These are phyloP conservation scores for Trichoderma aggressivum DNA, from an alignment of 2,329 filamentous ascomycete genomes.

Conservation along the genomic window DNA sequence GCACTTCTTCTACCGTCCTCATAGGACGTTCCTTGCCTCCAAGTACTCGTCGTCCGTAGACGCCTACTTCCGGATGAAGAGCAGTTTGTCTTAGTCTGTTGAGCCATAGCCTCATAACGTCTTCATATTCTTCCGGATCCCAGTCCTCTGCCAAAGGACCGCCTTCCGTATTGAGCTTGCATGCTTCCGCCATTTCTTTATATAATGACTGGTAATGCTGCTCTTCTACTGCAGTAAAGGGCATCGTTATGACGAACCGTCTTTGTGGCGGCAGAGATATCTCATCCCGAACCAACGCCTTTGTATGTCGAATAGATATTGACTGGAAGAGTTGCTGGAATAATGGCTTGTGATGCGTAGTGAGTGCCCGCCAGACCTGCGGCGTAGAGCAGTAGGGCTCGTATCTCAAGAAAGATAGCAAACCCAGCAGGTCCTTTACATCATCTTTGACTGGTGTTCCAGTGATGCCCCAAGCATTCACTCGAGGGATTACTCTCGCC, in stretches of 20 bases:
- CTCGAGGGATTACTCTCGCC: conserved; percentile 73
- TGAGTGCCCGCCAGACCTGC: conserved; percentile 66
- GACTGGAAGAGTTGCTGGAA: conserved; percentile 68
- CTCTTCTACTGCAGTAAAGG: conserved; percentile 86
- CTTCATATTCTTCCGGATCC: conserved; percentile 61
- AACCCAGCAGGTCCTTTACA: conserved; percentile 71
- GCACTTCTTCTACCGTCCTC: conserved; percentile 78
- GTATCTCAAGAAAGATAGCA: conserved; percentile 76
- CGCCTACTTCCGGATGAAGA: conserved; percentile 78
- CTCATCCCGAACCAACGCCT: conserved; percentile 74
- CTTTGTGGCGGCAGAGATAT: conserved; percentile 77
- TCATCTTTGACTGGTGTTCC: conserved; percentile 82
- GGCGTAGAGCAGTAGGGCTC: conserved; percentile 68
- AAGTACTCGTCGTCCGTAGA: conserved; percentile 60
- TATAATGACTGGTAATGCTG: conserved; percentile 81
- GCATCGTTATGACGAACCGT: conserved; percentile 81
- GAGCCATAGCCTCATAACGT: conserved; percentile 77
- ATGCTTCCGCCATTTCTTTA: conserved; percentile 68
- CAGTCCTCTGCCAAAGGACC: conserved; percentile 59
- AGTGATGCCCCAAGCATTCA: conserved; percentile 89
- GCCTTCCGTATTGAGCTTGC: conserved; percentile 63
- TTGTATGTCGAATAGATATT: conserved; percentile 81
- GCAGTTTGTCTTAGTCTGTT: conserved; percentile 76
- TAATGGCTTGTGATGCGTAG: conserved; percentile 55
- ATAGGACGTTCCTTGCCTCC: conserved; percentile 65